Evolutionary conservation across 768 basidiomycete genomes (phyloP), one percentile per base, ranked within the genome.

Genomic region (Pleurotus pulmonarius): DNA sequence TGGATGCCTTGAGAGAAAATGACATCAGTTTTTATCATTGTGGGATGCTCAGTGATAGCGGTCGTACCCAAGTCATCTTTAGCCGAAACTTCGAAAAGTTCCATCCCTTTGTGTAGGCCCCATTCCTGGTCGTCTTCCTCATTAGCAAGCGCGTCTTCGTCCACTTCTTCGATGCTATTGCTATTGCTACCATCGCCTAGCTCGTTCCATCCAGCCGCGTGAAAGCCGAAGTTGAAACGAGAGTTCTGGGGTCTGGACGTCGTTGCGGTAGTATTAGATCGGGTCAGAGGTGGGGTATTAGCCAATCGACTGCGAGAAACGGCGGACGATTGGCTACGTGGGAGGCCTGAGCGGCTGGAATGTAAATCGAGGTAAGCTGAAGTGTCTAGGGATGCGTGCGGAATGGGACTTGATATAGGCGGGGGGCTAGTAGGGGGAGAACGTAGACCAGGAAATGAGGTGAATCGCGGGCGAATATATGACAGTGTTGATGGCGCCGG

Each of bases 71-170:
- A 65, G 65, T 91, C 88, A 63, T 94, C 92, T 71, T 94, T 94
- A 53, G 94, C 89, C 44, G 92, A 94, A 16, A 96, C 92, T 67
- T 96, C 92, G 61, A 90, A 92, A 15, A 95, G 79, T 65, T 90
- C 88, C 85, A 94, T 92, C 59, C 85, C 88, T 66, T 88, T 88
- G 66, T 79, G 84, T 39, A 89, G 76, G 4, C 90, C 88, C 87
- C 89, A 91, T 65, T 88, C 88, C 40, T 74, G 73, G 56, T 83
- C 82, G 34, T 82, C 77, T 7, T 66, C 70, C 3, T 67, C 68
- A 6, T 73, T 73, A 16, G 80, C 81, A 4, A 74, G 69, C 12
- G 73, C 77, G 38, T 87, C 80, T 49, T 83, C 83, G 16, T 90
- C 86, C 43, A 83, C 83, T 67, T 85, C 87, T 46, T 82, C 78